These are phyloP conservation scores for Dysphania ambrosioides DNA, from an alignment of 148 eudicot species.

Conservation along the genomic window DNA sequence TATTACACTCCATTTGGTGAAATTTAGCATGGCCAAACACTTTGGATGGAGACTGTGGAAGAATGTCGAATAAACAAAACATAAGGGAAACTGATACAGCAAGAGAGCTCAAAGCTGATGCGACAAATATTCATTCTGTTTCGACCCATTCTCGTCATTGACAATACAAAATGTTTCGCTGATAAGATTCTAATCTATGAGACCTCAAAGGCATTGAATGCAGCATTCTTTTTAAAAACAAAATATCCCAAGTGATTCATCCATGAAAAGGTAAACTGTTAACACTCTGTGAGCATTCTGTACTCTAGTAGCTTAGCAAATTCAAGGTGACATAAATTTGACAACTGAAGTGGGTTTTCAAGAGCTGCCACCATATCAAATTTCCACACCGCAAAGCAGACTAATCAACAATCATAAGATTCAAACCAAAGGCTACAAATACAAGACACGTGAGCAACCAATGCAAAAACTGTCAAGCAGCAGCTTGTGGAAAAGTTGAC, in stretches of 20 bases:
- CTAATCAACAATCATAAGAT: not conserved
- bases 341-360: not conserved
- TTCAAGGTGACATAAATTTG: not conserved
- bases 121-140: not conserved
- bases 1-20: not conserved
- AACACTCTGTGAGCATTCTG: not conserved
- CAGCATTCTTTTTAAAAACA: not conserved
- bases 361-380: not conserved
- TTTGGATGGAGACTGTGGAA: not conserved
- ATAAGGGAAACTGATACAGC: not conserved
- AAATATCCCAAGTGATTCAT: not conserved
- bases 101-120: not conserved
- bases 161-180: not conserved
- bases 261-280: not conserved
- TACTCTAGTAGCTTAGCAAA: not conserved
- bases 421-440: not conserved
- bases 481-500: not conserved
- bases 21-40: not conserved
- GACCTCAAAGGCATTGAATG: not conserved
- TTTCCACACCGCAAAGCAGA: not conserved
- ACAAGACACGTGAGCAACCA: not conserved
- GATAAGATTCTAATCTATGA: not conserved
- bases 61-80: not conserved
- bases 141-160: not conserved
- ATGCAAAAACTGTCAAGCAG: not conserved